Conservation (phyloP, 768 basidiomycete genomes). For the Rhizopogon vulgaris region DNA sequence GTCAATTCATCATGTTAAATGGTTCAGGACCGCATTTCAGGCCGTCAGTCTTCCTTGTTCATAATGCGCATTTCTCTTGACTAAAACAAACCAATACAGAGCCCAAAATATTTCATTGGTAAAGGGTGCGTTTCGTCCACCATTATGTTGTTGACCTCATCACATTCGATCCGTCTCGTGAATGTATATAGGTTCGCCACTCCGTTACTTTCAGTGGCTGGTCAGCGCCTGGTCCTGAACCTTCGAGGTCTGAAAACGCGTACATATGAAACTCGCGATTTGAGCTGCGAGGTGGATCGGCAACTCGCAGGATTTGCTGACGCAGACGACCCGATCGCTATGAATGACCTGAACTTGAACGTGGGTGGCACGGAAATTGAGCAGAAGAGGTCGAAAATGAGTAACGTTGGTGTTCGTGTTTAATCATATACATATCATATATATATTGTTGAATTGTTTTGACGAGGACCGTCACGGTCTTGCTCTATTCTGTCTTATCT, state of each 20-base stretch:
- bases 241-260: constrained; percentile 7
- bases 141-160: not conserved
- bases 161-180: not conserved
- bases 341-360: too few relatives aligned
- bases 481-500: too few relatives aligned
- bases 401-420: too few relatives aligned
- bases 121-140: not conserved
- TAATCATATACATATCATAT: too few relatives aligned
- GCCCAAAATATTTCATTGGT: not conserved
- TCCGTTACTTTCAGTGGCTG: constrained; percentile 14
- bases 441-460: too few relatives aligned
- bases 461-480: too few relatives aligned
- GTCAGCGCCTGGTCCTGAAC: constrained; percentile 20
- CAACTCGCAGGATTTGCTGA: constrained; percentile 6
- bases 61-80: too few relatives aligned
- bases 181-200: constrained; percentile 6
- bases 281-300: constrained; percentile 14
- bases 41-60: constrained; percentile 1
- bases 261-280: constrained; percentile 5
- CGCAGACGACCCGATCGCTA: not conserved
- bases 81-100: not conserved
- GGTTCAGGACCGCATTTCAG: not conserved
- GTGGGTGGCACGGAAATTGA: not conserved
- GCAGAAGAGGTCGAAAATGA: too few relatives aligned
- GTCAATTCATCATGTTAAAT: not conserved